A percentile compares a stretch with the other conserved stretches of the same genome.
These are phyloP conservation scores for Macroventuria anomochaeta DNA, from an alignment of 2,329 filamentous ascomycete genomes.

Conservation along the genomic window DNA sequence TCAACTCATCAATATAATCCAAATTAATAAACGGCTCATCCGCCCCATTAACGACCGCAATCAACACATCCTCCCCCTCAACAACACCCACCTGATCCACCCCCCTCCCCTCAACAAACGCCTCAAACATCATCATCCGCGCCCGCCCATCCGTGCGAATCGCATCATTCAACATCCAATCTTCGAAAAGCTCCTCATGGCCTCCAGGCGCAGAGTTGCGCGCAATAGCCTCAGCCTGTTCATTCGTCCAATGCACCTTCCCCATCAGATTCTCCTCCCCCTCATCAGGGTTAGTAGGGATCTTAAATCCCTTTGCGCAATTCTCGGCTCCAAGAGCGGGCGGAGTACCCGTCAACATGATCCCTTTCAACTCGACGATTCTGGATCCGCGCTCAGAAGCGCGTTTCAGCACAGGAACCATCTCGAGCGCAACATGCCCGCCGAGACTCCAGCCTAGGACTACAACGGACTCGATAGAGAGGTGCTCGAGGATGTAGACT, in stretches of 20 bases:
- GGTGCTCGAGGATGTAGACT: conserved; percentile 34
- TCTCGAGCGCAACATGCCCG: conserved; percentile 43
- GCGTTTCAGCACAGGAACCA: conserved; percentile 28
- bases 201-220: conserved; percentile 20
- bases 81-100: not conserved
- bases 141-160: conserved; percentile 35
- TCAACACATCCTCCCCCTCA: conserved; percentile 22
- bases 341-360: conserved; percentile 41
- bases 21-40: conserved; percentile 42
- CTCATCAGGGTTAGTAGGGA: conserved; percentile 1
- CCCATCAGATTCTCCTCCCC: conserved; percentile 15
- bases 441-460: conserved; percentile 45
- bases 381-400: not conserved
- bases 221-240: conserved; percentile 26
- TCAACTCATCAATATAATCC: conserved; percentile 38
- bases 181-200: conserved; percentile 22
- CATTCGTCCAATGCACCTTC: conserved; percentile 24
- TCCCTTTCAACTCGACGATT: conserved; percentile 23
- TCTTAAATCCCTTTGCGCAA: conserved; percentile 20
- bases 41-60: conserved; percentile 41
- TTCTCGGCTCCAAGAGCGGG: conserved; percentile 33
- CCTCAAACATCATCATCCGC: conserved; percentile 33
- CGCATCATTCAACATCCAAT: conserved; percentile 38
- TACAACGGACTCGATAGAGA: conserved; percentile 29
- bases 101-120: conserved; percentile 22